Conservation (phyloP, 2,329 filamentous ascomycete species). For the Cercospora sojina region DNA sequence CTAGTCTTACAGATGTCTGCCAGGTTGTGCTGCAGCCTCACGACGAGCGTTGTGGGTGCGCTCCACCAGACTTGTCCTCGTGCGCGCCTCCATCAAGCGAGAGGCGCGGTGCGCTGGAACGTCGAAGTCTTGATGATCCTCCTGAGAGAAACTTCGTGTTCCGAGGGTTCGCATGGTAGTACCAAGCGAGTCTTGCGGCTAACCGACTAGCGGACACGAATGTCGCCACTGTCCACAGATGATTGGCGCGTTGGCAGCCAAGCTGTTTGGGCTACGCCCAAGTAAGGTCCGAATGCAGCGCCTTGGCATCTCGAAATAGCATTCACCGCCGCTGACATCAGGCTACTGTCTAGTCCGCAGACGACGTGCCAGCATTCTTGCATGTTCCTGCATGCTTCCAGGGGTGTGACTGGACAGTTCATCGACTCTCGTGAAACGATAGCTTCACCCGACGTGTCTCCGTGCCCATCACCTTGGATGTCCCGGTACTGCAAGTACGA, state of each 20-base stretch:
- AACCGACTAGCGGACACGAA: not conserved
- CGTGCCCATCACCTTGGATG: not conserved
- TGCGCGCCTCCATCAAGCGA: not conserved
- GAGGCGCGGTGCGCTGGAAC: not conserved
- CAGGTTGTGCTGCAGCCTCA: not conserved
- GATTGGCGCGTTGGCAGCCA: not conserved
- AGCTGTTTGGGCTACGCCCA: not conserved
- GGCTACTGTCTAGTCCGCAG: slow-evolving; percentile 1
- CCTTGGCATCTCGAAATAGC: slow-evolving; percentile 1
- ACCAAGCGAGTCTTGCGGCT: not conserved
- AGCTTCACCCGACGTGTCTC: slow-evolving; percentile 1
- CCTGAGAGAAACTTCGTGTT: not conserved
- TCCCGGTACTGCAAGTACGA: slow-evolving; percentile 12
- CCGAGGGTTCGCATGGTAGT: not conserved
- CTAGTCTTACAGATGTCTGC: not conserved
- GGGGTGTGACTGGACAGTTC: not conserved
- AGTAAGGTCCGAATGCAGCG: not conserved
- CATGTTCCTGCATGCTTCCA: slow-evolving; percentile 8
- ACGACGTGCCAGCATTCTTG: not conserved
- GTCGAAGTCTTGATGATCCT: not conserved
- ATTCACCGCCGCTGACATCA: slow-evolving; percentile 10
- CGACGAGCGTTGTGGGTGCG: not conserved
- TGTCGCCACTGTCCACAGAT: slow-evolving; percentile 7
- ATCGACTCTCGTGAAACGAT: not conserved
- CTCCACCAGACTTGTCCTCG: not conserved